Percentiles rank a stretch among this genome's conserved stretches.
Evolutionary conservation across 441 rosid genomes (phyloP).

Genomic region (Geranium incanum): DNA sequence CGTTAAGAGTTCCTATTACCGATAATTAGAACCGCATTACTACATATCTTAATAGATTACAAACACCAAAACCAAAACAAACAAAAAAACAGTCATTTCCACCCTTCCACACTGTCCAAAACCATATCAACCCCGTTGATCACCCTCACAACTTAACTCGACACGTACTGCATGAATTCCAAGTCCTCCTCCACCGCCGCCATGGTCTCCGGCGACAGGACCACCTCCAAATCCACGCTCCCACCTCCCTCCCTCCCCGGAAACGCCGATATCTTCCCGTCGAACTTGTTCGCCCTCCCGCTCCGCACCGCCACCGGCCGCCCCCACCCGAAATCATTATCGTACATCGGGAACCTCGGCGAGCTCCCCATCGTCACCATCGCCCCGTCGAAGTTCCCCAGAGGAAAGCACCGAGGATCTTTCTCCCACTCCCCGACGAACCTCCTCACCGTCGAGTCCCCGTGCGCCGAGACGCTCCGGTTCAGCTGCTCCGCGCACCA

Average conservation of each 20-base stretch:
- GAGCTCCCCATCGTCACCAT: constrained; percentile 63
- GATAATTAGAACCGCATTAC: too few species aligned
- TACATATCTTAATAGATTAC: too few species aligned
- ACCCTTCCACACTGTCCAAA: too few species aligned
- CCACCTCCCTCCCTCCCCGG: constrained; percentile 60
- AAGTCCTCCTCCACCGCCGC: constrained; percentile 42
- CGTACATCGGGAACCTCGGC: constrained; percentile 61
- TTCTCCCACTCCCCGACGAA: constrained; percentile 44
- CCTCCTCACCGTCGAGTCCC: constrained; percentile 29
- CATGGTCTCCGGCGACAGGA: constrained; percentile 53
- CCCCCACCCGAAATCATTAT: constrained; percentile 69
- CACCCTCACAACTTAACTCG: neutral
- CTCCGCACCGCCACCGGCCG: constrained; percentile 56
- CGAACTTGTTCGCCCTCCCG: constrained; percentile 54
- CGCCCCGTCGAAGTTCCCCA: constrained; percentile 52
- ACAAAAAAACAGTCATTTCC: too few species aligned
- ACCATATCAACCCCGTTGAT: too few species aligned
- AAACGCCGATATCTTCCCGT: constrained; percentile 67
- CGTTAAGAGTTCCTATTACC: too few species aligned
- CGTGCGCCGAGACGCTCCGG: constrained; percentile 37
- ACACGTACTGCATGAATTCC: constrained; percentile 48
- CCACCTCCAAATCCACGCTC: constrained; percentile 50
- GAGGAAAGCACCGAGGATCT: constrained; percentile 45
- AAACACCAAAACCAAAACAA: too few species aligned
- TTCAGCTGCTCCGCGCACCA: constrained; percentile 55